Base-by-base conservation (phyloP, 768 basidiomycete species). In the Suillus plorans region DNA sequence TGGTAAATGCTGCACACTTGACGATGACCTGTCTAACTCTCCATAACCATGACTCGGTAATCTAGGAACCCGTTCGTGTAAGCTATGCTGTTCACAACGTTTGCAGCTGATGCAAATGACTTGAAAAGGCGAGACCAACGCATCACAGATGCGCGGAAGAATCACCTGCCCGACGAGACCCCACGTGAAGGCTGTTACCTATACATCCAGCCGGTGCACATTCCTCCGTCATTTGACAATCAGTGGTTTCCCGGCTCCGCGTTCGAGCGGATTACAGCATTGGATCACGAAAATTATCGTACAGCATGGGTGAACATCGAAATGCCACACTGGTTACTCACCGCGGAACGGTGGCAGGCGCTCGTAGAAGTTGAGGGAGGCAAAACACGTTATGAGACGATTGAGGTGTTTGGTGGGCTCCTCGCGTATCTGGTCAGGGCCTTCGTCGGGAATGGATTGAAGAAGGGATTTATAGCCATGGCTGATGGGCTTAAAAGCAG, bases 51-150 rank as follows among this genome's bases (percentile, higher is more conserved):
- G 28, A 55, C 42, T 18, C 20, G 34, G 31, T 20, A 60, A 13
- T n/a, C 41, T 65, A 90, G 89, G 89, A 90, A 90, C 68, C 80
- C 88, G 6, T 90, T 89, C 63, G 82, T 85, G 89, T 88, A 77
- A 36, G 84, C 77, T 52, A 13, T 47, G 53, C 47, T 2, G 45
- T 36, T 36, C 28, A 13, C 57, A 16, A 42, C 9, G 39, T 28
- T 47, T 61, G 44, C 62, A 42, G n/a, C 8, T 63, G 62, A 45
- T 36, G 41, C 3, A n/a, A 53, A 9, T 45, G 28, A 56, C 18
- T 64, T 45, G 16, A 10, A 28, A 68, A 87, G 86, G 55, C 86
- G 88, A 57, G 78, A 78, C 60, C 83, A 86, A 71, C 77, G 76
- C 61, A 70, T 83, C 41, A 73, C 83, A 12, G 81, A 83, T 66